Percentiles rank a stretch among this genome's conserved stretches.
Conservation (phyloP, 345 rosid species). For the Adansonia digitata region DNA sequence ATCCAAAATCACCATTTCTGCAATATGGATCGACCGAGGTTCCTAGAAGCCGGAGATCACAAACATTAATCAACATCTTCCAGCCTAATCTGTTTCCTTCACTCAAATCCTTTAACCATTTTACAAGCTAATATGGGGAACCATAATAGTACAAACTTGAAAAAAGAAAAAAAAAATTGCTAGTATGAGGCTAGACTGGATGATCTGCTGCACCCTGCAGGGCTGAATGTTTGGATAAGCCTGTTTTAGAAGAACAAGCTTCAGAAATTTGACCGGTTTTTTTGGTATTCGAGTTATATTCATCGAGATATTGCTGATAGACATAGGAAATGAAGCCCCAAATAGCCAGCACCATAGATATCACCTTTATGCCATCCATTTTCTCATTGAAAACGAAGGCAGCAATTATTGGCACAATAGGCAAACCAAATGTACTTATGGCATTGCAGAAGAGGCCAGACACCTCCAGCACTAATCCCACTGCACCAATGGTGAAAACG, state of each 20-base stretch:
- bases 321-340: conserved; percentile 55
- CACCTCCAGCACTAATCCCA: conserved; percentile 50
- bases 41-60: not conserved
- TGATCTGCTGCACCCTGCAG: not conserved
- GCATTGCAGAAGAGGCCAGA: conserved; percentile 50
- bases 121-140: not conserved
- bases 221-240: not conserved
- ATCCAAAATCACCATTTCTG: not conserved
- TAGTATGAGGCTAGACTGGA: not conserved
- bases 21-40: no score
- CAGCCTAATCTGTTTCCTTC: not conserved
- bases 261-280: not conserved
- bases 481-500: conserved; percentile 37
- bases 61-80: not conserved
- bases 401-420: conserved; percentile 52
- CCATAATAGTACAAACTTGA: not conserved
- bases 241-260: not conserved
- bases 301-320: conserved; percentile 38
- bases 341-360: conserved; percentile 45
- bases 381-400: conserved; percentile 45
- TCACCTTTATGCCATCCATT: conserved; percentile 46
- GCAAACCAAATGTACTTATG: conserved; percentile 43
- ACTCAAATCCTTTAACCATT: not conserved
- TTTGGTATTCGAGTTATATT: not conserved
- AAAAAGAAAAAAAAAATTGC: no score